Base-by-base conservation (phyloP, 1,284 basidiomycete species). In the Puccinia hordei region DNA sequence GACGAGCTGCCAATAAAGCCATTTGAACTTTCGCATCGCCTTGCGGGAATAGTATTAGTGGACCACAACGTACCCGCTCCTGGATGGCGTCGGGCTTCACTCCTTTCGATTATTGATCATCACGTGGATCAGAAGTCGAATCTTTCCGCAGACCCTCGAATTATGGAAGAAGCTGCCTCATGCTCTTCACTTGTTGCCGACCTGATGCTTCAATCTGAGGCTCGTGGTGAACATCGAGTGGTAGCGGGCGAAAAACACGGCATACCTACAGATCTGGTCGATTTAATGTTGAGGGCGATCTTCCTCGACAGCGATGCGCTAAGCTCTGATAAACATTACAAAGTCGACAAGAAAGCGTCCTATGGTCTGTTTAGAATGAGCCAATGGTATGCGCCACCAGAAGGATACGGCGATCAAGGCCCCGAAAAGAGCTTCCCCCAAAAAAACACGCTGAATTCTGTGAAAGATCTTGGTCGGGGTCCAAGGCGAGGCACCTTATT, bases 1-100 rank as follows among this genome's bases (percentile, higher is more conserved):
- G 86, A 86, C 65, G 86, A 86, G 82, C 81, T 86, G 15, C 85
- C 85, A 0, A 83, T 85, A 63, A 83, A 83, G 55, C 84, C 86
- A 0, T 65, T 49, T 53, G 84, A 85, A 35, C 65, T 86, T 1
- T 83, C 84, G 1, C 82, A 82, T 55, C 77, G 81, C 44, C 81
- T 86, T 24, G 69, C 82, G 15, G 85, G 86, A 6, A 85, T 86
- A 63, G 84, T 85, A 1, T 82, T 86, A 6, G 86, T 86, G 33
- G 86, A 86, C 71, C 86, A 86, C 72, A 85, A 85, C 27, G 57
- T 83, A 1, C 85, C 86, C n/a, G 77, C 83, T 8, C 82, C 83
- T 22, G 82, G 82, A 0, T 86, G 85, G 85, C 9, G 76, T 13
- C 75, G 81, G 6, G 84, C 84, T 6, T 81, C 80, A 30, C 59